Evolutionary conservation across 1,284 basidiomycete species (phyloP), one percentile per base, ranked within the genome.

Genomic region (Moesziomyces parantarcticus): DNA sequence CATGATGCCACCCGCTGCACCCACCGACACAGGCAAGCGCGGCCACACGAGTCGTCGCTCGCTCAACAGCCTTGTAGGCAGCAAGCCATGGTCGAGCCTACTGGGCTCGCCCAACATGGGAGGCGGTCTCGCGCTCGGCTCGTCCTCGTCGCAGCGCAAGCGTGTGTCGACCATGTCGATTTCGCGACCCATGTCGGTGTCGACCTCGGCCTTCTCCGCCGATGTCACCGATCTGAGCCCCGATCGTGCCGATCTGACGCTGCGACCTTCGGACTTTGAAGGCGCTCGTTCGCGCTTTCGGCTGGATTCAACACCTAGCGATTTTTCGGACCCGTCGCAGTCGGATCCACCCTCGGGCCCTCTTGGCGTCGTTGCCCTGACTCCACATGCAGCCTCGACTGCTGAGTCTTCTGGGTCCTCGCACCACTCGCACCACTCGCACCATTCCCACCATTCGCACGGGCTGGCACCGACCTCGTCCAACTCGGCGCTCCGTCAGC

Each of bases 131-230:
- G 36, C 36, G 6, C 36, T 39, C 22, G 32, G 47, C 46, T 63
- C 64, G 7, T 50, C 41, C 11, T 58, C 49, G 22, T 58, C 50
- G 18, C 44, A 52, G n/a, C 21, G 53, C 50, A 73, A 60, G 54
- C 48, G 60, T 5, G 22, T 73, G 1, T 61, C 70, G 16, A 56
- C 56, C 5, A 45, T 47, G 22, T 45, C 56, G 18, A 67, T 73
- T 50, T 73, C 70, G 20, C 44, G 70, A 14, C 70, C 70, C 22
- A 22, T 73, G 52, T 72, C 69, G 20, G 70, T 67, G 2, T 51
- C 60, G 14, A 64, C 70, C 16, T 67, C 69, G n/a, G 56, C 64
- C 2, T 55, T 73, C 29, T 64, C 70, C 16, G 52, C 32, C 50
- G 53, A 62, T 53, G 14, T 36, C 3, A 14, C 50, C 41, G 43